Conservation (phyloP, 2,329 filamentous ascomycete genomes). For the Phaeosphaeriaceae sp. region DNA sequence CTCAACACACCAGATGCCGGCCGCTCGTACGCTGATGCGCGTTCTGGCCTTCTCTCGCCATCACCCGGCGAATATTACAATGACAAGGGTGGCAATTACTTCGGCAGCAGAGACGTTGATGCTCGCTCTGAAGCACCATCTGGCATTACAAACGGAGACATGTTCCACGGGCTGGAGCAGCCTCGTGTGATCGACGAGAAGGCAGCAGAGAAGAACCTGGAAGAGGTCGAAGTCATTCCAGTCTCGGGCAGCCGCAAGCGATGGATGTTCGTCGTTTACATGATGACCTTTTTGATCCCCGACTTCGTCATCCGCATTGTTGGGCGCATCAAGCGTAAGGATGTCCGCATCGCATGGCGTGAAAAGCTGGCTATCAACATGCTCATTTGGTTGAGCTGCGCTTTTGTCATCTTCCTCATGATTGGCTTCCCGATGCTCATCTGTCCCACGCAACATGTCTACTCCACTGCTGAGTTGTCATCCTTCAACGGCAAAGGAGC, state of each 20-base stretch:
- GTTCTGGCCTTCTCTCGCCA: conserved; percentile 62
- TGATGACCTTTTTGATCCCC: conserved; percentile 86
- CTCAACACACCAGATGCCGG: conserved; percentile 64
- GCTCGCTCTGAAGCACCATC: conserved; percentile 91
- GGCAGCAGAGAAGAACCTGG: conserved; percentile 86
- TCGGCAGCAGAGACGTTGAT: conserved; percentile 80
- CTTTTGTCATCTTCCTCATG: conserved; percentile 84
- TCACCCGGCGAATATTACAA: conserved; percentile 70
- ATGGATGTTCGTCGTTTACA: conserved; percentile 85
- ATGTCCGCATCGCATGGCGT: conserved; percentile 91
- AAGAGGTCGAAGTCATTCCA: conserved; percentile 85
- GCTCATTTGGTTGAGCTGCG: conserved; percentile 90
- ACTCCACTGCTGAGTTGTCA: conserved; percentile 77
- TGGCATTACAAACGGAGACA: conserved; percentile 87
- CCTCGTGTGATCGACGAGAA: conserved; percentile 94
- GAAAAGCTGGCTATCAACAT: conserved; percentile 98
- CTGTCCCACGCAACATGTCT: conserved; percentile 91
- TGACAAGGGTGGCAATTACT: conserved; percentile 84
- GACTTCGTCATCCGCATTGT: conserved; percentile 80
- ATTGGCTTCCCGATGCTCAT: conserved; percentile 85
- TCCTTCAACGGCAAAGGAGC: conserved; percentile 74
- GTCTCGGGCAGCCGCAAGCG: conserved; percentile 83
- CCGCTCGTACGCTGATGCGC: conserved; percentile 65
- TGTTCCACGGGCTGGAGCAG: conserved; percentile 97
- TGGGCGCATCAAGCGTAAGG: conserved; percentile 89